Evolutionary conservation across 2,329 filamentous ascomycete genomes (phyloP), one percentile per base, ranked within the genome.

Genomic region (Aspergillus fumigatiaffinis): DNA sequence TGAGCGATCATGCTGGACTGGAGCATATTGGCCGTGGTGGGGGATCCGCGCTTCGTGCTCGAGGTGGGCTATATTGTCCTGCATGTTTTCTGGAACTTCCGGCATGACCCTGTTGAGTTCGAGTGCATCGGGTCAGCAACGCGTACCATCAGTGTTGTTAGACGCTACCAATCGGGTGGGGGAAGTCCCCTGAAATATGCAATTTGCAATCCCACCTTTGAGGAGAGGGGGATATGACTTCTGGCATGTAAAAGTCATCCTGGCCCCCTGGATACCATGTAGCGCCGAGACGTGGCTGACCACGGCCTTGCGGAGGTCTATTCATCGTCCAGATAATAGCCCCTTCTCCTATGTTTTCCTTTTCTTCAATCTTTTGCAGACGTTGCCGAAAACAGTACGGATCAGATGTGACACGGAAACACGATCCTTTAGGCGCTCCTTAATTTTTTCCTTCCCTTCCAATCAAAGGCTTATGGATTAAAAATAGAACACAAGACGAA

Each of bases 81-180:
- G 92, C 85, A 99, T 97, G 77, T 96, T 93, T 77, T 93, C 90
- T 66, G 93, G 91, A 64, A 97, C 92, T 82, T 97, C 92, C 73
- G 91, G 90, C 87, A 93, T 96, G 70, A 95, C 86, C 80, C 91
- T 96, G 75, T 65, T 38, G 48, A 29, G 47, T 54, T 41, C 14
- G 55, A 47, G 49, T 50, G 38, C 71, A 62, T 55, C 54, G 47
- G 56, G 62, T 69, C 58, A 72, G 66, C 63, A 64, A 63, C 48
- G 59, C 57, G 59, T 38, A 59, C 51, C 54, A 63, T 51, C 51
- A 53, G 50, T 41, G 32, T 53, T 48, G 53, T 50, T 52, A 63
- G 58, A 3, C 47, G 32, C 28, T 3, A 32, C 23, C 21, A 21
- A 42, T 25, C 29, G 23, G 44, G 60, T 56, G 53, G 53, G 53